phyloP scores from a whole-genome alignment of 805 yeast genomes.

The Torulaspora indica region DNA sequence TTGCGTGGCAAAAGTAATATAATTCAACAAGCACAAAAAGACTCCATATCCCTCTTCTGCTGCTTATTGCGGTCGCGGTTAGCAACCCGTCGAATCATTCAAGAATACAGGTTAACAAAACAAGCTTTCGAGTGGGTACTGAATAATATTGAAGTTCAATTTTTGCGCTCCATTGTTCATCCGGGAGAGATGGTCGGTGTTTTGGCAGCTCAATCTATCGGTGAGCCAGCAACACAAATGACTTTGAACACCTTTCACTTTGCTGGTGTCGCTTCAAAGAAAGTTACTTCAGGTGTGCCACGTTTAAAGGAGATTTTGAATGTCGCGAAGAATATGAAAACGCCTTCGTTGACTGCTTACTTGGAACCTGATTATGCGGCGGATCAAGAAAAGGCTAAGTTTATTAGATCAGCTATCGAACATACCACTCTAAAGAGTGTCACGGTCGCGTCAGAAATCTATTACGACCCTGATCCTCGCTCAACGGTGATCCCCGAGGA shows the following conservation, averaged over 20 bases:
- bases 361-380: slow-evolving; percentile 71
- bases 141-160: slow-evolving; percentile 91
- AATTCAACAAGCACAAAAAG: slow-evolving; percentile 79
- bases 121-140: slow-evolving; percentile 93
- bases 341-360: slow-evolving; percentile 99
- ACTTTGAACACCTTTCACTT: slow-evolving; percentile 95
- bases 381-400: slow-evolving; percentile 91
- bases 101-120: slow-evolving; percentile 79
- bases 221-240: slow-evolving; percentile 98
- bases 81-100: slow-evolving; percentile 84
- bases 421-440: slow-evolving; percentile 93
- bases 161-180: slow-evolving; percentile 83
- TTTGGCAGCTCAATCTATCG: slow-evolving; percentile 94
- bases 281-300: slow-evolving; percentile 95
- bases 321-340: slow-evolving; percentile 96
- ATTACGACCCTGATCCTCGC: slow-evolving; percentile 97
- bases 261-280: slow-evolving; percentile 96
- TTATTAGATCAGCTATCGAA: slow-evolving; percentile 93
- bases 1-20: slow-evolving; percentile 77
- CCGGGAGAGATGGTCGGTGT: slow-evolving; percentile 99
- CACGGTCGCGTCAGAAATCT: slow-evolving; percentile 95
- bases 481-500: slow-evolving; percentile 96
- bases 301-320: slow-evolving; percentile 96
- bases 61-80: slow-evolving; percentile 89
- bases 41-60: slow-evolving; percentile 86